phyloP scores from a whole-genome alignment of 768 basidiomycete genomes.

The Lepiota brunneoincarnata region DNA sequence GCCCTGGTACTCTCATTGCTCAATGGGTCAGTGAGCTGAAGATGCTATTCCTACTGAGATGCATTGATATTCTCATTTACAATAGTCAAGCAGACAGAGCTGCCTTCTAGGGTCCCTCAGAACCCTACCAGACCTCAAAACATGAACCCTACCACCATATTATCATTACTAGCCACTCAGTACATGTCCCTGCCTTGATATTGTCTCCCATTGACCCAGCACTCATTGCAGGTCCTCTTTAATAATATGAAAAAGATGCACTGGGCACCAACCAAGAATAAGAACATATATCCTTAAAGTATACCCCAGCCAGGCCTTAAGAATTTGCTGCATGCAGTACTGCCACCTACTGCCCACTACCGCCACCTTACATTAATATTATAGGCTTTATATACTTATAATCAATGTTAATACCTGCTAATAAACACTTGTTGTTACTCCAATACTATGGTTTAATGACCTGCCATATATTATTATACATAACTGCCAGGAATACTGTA shows the following conservation, averaged over 20 bases:
- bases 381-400: no score
- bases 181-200: constrained; percentile 9
- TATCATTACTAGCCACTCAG: constrained; percentile 24
- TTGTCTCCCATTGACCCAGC: not conserved
- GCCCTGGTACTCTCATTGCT: constrained; percentile 20
- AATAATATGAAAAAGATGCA: constrained; percentile 11
- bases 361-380: no score
- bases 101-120: constrained; percentile 19
- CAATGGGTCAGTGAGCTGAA: constrained; percentile 25
- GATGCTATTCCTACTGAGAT: constrained; percentile 9
- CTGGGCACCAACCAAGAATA: not conserved
- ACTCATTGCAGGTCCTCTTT: constrained; percentile 16
- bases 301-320: no score
- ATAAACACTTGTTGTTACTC: no score
- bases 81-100: not conserved
- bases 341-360: no score
- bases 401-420: no score
- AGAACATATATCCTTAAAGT: constrained; percentile 15
- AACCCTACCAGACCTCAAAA: constrained; percentile 15
- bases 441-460: no score
- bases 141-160: constrained; percentile 13
- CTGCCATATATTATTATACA: no score
- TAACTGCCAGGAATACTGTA: no score
- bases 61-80: constrained; percentile 26
- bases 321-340: no score